Conservation (phyloP, 176 grass and related monocot species). For the Paspalum notatum region DNA sequence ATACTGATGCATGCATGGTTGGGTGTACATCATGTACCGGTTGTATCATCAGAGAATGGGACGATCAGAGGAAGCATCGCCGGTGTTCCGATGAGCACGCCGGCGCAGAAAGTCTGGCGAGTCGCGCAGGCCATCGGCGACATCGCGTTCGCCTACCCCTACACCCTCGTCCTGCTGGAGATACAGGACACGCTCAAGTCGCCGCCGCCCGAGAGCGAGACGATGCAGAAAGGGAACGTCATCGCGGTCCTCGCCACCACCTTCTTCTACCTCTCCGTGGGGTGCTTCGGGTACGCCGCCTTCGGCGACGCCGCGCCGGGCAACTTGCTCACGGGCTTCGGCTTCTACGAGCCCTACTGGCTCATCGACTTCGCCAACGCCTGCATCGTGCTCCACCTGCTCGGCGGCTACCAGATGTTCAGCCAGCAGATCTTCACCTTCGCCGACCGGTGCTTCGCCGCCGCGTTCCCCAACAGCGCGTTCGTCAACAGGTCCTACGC, state of each 20-base stretch:
- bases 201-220: conserved; percentile 52
- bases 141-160: conserved; percentile 67
- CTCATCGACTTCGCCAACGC: conserved; percentile 81
- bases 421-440: conserved; percentile 70
- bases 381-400: conserved; percentile 63
- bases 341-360: conserved; percentile 79
- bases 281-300: conserved; percentile 70
- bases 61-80: conserved; percentile 45
- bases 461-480: conserved; percentile 42
- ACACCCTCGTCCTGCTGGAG: conserved; percentile 61
- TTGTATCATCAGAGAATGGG: conserved; percentile 37
- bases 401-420: conserved; percentile 70
- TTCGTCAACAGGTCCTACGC: conserved; percentile 66
- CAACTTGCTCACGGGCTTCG: conserved; percentile 80
- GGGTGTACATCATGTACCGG: neutral
- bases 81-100: conserved; percentile 38
- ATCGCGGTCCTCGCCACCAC: conserved; percentile 48
- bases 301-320: conserved; percentile 68
- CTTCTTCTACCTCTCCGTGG: conserved; percentile 70
- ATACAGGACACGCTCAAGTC: conserved; percentile 69
- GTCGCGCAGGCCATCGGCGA: conserved; percentile 57
- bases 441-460: conserved; percentile 41
- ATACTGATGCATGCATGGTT: neutral
- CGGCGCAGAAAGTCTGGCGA: conserved; percentile 59
- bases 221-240: conserved; percentile 53